Conservation (phyloP, 768 basidiomycete genomes). For the Mrakia gelida region DNA sequence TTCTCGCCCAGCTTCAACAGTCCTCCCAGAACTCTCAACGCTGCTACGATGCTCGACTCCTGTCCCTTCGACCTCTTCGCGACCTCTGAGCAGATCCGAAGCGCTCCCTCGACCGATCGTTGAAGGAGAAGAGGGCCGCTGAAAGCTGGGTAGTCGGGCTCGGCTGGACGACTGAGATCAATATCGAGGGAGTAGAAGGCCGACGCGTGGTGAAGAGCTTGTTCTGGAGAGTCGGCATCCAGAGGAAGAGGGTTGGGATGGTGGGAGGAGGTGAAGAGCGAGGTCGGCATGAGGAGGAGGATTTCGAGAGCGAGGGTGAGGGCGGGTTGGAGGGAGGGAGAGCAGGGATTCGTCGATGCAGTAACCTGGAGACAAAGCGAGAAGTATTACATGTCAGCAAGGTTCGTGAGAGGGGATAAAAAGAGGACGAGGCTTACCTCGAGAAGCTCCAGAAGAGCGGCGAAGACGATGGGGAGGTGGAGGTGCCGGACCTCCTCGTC, state of each 20-base stretch:
- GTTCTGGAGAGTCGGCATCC: background rate
- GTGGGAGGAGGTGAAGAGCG: background rate
- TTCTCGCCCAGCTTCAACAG: background rate
- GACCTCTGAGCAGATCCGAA: background rate
- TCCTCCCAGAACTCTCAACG: background rate
- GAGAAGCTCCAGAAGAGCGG: slow-evolving; percentile 61
- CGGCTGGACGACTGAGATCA: slow-evolving; percentile 3
- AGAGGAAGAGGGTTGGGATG: background rate
- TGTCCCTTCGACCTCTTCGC: background rate
- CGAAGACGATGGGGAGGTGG: slow-evolving; percentile 75
- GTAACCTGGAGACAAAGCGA: background rate
- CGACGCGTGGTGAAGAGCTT: slow-evolving; percentile 11
- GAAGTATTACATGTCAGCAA: background rate
- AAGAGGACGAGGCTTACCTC: slow-evolving; percentile 50
- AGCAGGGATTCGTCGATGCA: background rate
- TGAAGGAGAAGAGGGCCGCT: background rate
- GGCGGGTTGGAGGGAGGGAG: background rate
- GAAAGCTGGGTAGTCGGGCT: slow-evolving; percentile 15
- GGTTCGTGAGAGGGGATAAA: background rate
- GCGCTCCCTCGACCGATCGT: background rate
- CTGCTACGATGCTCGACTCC: background rate
- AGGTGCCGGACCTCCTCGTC: slow-evolving; percentile 81
- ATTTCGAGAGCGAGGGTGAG: slow-evolving; percentile 12
- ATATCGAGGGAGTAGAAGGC: slow-evolving; percentile 1
- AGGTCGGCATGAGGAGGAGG: slow-evolving; percentile 10